These are phyloP conservation scores for Trametes punicea DNA, from an alignment of 768 basidiomycete genomes.

Conservation along the genomic window DNA sequence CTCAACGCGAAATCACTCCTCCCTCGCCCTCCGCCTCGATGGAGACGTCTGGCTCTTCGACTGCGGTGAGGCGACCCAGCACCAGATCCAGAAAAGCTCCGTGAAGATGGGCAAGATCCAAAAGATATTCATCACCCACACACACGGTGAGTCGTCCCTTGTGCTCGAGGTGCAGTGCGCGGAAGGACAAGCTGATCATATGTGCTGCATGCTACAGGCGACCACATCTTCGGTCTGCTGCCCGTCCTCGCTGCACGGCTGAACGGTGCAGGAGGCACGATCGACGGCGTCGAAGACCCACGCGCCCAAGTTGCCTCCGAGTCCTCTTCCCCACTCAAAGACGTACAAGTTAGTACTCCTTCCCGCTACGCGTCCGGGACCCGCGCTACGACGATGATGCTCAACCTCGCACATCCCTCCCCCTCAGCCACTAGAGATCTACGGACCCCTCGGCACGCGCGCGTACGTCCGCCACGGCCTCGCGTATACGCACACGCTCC, in stretches of 20 bases:
- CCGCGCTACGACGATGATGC: not conserved
- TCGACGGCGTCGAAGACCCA: slow-evolving; percentile 58
- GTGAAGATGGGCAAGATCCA: slow-evolving; percentile 79
- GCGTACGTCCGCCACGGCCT: slow-evolving; percentile 73
- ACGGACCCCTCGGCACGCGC: slow-evolving; percentile 81
- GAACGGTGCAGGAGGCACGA: slow-evolving; percentile 71
- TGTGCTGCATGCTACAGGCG: slow-evolving; percentile 54
- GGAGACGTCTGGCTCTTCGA: slow-evolving; percentile 82
- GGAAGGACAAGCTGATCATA: too few species aligned
- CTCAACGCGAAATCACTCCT: slow-evolving; percentile 72
- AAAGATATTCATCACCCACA: slow-evolving; percentile 88
- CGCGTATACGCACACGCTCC: slow-evolving; percentile 62
- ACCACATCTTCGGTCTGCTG: slow-evolving; percentile 76
- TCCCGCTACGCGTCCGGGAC: not conserved
- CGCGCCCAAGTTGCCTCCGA: slow-evolving; percentile 30
- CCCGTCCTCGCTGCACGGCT: slow-evolving; percentile 65
- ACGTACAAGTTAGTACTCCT: slow-evolving; percentile 7
- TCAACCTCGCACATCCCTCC: not conserved
- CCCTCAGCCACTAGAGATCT: slow-evolving; percentile 72
- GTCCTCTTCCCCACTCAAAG: slow-evolving; percentile 1
- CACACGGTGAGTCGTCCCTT: slow-evolving; percentile 56
- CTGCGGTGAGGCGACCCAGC: slow-evolving; percentile 82
- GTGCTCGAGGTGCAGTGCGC: too few species aligned
- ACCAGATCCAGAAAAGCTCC: slow-evolving; percentile 65
- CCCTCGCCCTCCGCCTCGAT: slow-evolving; percentile 62